A percentile compares a stretch with the other conserved stretches of the same genome.
Conservation (phyloP, 768 basidiomycete genomes). For the Mycena crocata region DNA sequence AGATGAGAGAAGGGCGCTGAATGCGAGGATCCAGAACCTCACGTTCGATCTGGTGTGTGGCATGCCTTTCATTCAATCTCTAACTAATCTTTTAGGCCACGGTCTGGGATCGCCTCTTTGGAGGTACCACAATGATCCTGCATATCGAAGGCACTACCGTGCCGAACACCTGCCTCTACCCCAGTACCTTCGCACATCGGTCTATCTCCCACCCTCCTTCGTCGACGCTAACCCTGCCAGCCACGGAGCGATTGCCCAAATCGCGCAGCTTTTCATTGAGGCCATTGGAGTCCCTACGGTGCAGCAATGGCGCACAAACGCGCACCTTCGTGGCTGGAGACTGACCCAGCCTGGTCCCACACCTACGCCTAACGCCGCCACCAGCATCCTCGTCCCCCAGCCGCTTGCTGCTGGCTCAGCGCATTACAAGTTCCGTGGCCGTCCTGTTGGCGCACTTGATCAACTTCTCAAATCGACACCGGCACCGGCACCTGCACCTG, state of each 20-base stretch:
- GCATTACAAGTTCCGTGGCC: slow-evolving; percentile 8
- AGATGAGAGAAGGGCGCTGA: not conserved
- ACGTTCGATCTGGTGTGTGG: not conserved
- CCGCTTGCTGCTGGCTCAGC: not conserved
- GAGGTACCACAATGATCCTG: slow-evolving; percentile 20
- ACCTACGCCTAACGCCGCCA: not conserved
- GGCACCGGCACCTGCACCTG: not conserved
- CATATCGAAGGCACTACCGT: slow-evolving; percentile 21
- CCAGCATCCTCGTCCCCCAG: not conserved
- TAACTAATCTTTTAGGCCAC: slow-evolving; percentile 11
- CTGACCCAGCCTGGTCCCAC: not conserved
- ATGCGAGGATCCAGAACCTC: not conserved
- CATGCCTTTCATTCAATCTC: not conserved
- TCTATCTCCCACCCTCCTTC: slow-evolving; percentile 20
- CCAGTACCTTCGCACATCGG: not conserved
- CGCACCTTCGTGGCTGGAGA: not conserved
- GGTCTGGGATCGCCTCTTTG: slow-evolving; percentile 11
- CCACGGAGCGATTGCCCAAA: not conserved
- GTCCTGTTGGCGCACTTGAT: not conserved
- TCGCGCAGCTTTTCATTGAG: slow-evolving; percentile 10
- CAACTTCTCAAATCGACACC: too few relatives aligned
- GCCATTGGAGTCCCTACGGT: slow-evolving; percentile 2
- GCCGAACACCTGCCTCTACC: slow-evolving; percentile 8
- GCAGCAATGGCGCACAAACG: not conserved
- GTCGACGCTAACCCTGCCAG: not conserved